A percentile compares a stretch with the other conserved stretches of the same genome.
Evolutionary conservation across 2,329 filamentous ascomycete genomes (phyloP).

Genomic region (Aspergillus vadensis): DNA sequence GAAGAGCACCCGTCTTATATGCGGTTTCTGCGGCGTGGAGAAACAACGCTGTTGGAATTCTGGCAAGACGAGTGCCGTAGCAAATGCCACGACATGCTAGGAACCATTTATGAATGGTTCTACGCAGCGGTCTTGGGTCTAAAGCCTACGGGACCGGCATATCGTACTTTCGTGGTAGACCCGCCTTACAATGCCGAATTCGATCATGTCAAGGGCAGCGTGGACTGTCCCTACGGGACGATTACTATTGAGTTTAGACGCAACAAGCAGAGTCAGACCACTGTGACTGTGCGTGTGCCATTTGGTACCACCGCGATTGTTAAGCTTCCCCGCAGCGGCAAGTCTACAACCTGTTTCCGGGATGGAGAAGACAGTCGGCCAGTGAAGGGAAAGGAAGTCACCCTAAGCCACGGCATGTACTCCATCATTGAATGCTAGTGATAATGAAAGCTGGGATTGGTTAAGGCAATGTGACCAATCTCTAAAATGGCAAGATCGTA

Average conservation of each 20-base stretch:
- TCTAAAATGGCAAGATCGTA: no score
- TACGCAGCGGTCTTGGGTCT: slow-evolving; percentile 47
- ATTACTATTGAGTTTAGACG: slow-evolving; percentile 4
- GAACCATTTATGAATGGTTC: slow-evolving; percentile 54
- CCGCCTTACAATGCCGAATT: slow-evolving; percentile 48
- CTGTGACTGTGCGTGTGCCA: background rate
- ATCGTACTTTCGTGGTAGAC: slow-evolving; percentile 43
- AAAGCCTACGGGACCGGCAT: slow-evolving; percentile 41
- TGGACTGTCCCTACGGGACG: slow-evolving; percentile 26
- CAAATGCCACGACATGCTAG: slow-evolving; percentile 62
- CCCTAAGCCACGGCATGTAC: background rate
- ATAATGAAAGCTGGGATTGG: no score
- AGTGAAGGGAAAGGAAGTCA: background rate
- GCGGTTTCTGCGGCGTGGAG: slow-evolving; percentile 50
- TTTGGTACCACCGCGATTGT: background rate
- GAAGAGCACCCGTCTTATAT: slow-evolving; percentile 54
- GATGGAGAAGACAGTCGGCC: background rate
- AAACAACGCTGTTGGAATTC: slow-evolving; percentile 74
- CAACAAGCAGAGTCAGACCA: background rate
- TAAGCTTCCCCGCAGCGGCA: background rate
- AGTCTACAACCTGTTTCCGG: background rate
- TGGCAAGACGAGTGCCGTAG: slow-evolving; percentile 79
- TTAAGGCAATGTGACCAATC: no score
- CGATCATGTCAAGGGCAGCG: slow-evolving; percentile 23
- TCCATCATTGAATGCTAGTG: no score